Evolutionary conservation across 1,284 basidiomycete species (phyloP), one percentile per base, ranked within the genome.

Genomic region (Farysia itapuensis): DNA sequence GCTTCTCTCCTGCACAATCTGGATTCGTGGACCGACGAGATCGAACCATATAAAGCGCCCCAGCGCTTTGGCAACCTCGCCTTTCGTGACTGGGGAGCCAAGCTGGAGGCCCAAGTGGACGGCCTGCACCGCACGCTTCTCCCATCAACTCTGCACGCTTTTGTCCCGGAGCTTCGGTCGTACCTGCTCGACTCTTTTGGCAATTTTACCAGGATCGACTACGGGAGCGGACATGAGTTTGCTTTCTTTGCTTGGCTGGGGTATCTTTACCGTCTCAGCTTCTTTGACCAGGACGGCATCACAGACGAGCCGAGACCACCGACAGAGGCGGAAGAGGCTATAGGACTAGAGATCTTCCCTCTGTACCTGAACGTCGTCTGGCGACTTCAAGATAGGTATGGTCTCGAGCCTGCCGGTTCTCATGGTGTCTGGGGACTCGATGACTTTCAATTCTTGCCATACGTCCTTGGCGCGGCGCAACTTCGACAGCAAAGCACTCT

Each of bases 361-460:
- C 82, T 87, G 19, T 98, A 97, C 74, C 79, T 94, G 34, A 81
- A 83, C 29, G 80, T 94, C 20, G 89, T 86, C 56, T 93, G 90
- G 84, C 82, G 82, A 39, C 81, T 96, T 23, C 95, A 98, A 74
- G 87, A 90, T 67, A 83, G 85, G 19, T 99, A 97, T 75, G 84
- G 82, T 34, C 84, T 98, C 6, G 94, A 98, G 78, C 94, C 95
- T 4, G 94, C 94, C 0, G 94, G 94, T 3, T 92, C 89, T 57
- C 95, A 98, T 72, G 94, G 94, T 7, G 94, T 97, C 0, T 99
- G 94, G 94, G 94, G 94, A 0, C 79, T 99, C 25, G 74, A 99
- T 75, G 95, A 99, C 75, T 95, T 88, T 56, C 85, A 83, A 41
- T 95, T 95, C 78, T 80, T 95, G 19, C 86, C 87, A 19, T 97